A percentile compares a stretch with the other conserved stretches of the same genome.
These are phyloP conservation scores for Annulohypoxylon moriforme DNA, from an alignment of 495 filamentous ascomycete genomes.

Conservation along the genomic window DNA sequence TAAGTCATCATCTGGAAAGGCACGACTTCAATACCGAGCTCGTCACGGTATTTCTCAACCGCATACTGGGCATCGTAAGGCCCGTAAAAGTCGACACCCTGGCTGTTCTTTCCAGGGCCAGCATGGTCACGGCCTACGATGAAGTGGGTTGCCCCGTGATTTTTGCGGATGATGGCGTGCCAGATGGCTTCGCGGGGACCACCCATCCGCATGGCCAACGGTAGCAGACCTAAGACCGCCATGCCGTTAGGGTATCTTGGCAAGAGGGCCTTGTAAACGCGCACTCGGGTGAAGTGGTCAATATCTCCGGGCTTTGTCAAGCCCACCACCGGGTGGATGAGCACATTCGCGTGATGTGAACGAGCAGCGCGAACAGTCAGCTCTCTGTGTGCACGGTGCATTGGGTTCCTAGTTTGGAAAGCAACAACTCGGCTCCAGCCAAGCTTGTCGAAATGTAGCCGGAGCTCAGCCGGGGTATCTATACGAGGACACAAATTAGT, in stretches of 20 bases:
- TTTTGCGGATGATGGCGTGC: constrained; percentile 99
- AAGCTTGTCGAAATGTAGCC: constrained; percentile 97
- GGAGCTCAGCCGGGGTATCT: constrained; percentile 96
- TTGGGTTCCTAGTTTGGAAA: constrained; percentile 98
- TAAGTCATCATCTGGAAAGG: constrained; percentile 99
- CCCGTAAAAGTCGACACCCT: constrained; percentile 96
- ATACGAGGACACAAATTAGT: constrained; percentile 21
- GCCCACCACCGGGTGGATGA: constrained; percentile 98
- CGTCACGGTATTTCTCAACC: constrained; percentile 94
- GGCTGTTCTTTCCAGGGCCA: constrained; percentile 95
- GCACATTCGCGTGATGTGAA: constrained; percentile 93
- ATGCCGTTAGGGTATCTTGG: constrained; percentile 99
- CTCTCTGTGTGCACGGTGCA: constrained; percentile 98
- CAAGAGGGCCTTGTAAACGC: constrained; percentile 96
- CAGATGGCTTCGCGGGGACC: constrained; percentile 98
- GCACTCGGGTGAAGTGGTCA: constrained; percentile 99
- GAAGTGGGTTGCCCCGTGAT: constrained; percentile 98
- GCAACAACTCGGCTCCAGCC: constrained; percentile 97
- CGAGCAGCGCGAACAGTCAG: constrained; percentile 96
- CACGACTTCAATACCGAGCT: constrained; percentile 98
- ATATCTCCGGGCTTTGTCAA: constrained; percentile 99
- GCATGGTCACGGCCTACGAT: constrained; percentile 98
- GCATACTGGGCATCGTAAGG: constrained; percentile 98
- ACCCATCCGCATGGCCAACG: constrained; percentile 98
- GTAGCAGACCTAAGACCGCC: constrained; percentile 95